These are phyloP conservation scores for Trichoderma orchidacearum DNA, from an alignment of 495 filamentous ascomycete genomes.

Conservation along the genomic window DNA sequence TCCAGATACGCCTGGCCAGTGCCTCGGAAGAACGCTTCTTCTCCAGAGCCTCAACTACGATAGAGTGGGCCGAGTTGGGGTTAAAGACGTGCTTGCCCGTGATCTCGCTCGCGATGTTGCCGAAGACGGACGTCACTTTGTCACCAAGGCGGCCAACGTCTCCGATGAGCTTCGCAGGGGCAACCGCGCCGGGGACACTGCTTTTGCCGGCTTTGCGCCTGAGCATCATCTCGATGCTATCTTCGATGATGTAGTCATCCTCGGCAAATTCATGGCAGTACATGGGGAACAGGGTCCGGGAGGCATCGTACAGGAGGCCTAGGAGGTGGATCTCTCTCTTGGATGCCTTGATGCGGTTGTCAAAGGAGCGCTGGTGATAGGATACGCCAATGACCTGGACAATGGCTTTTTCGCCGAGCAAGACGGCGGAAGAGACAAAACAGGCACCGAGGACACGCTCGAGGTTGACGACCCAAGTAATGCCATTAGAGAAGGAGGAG, in stretches of 20 bases:
- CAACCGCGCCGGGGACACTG: conserved; percentile 34
- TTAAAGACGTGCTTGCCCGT: conserved; percentile 93
- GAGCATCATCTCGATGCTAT: conserved; percentile 47
- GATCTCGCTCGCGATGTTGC: conserved; percentile 87
- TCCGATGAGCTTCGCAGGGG: conserved; percentile 64
- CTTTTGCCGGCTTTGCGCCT: conserved; percentile 25
- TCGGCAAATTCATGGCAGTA: conserved; percentile 84
- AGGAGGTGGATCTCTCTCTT: conserved; percentile 74
- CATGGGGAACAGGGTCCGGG: conserved; percentile 71
- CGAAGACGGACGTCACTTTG: conserved; percentile 82
- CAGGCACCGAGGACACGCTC: conserved; percentile 61
- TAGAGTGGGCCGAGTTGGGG: conserved; percentile 71
- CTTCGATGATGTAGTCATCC: conserved; percentile 82
- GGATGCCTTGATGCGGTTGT: conserved; percentile 70
- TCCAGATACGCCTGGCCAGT: conserved; percentile 85
- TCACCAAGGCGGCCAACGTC: conserved; percentile 75
- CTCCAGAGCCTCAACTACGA: conserved; percentile 80
- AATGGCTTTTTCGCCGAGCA: conserved; percentile 65
- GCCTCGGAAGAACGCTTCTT: conserved; percentile 73
- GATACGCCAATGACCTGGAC: conserved; percentile 88
- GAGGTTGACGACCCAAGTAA: conserved; percentile 35
- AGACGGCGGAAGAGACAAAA: conserved; percentile 65
- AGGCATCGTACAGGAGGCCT: conserved; percentile 77
- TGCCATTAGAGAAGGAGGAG: conserved; percentile 9
- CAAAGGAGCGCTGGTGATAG: conserved; percentile 91